Evolutionary conservation across 768 basidiomycete genomes (phyloP).

Genomic region (Pulveroboletus sp.): DNA sequence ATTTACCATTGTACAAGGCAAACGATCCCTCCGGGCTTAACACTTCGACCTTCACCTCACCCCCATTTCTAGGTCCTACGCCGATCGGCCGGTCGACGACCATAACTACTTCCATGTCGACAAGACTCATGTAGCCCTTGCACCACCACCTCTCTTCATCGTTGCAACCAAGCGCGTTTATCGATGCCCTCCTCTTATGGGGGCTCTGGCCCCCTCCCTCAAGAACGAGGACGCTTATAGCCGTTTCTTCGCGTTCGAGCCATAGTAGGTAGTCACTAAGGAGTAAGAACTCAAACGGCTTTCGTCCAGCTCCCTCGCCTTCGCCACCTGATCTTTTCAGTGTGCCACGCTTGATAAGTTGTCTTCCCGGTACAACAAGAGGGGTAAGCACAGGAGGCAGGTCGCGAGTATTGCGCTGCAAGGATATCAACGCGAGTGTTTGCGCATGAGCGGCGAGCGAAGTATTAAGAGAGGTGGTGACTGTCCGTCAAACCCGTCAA

Average conservation of each 20-base stretch:
- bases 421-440: slow-evolving; percentile 67
- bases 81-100: slow-evolving; percentile 26
- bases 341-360: slow-evolving; percentile 62
- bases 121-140: slow-evolving; percentile 62
- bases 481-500: slow-evolving; percentile 36
- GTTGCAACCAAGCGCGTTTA: slow-evolving; percentile 23
- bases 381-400: slow-evolving; percentile 76
- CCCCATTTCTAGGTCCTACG: slow-evolving; percentile 14
- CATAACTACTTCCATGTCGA: slow-evolving; percentile 75
- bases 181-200: slow-evolving; percentile 15
- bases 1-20: slow-evolving; percentile 63
- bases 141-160: slow-evolving; percentile 69
- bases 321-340: slow-evolving; percentile 47
- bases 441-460: slow-evolving; percentile 76
- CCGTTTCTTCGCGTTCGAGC: slow-evolving; percentile 53
- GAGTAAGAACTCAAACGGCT: slow-evolving; percentile 65
- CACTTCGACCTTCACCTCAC: slow-evolving; percentile 63
- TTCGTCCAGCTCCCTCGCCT: slow-evolving; percentile 35
- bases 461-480: slow-evolving; percentile 72
- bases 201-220: slow-evolving; percentile 18
- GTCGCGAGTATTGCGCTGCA: slow-evolving; percentile 72
- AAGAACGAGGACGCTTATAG: slow-evolving; percentile 14
- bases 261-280: slow-evolving; percentile 81
- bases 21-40: slow-evolving; percentile 76
- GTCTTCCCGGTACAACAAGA: slow-evolving; percentile 77